Evolutionary conservation across 805 yeast genomes (phyloP), one percentile per base, ranked within the genome.

Genomic region (Wickerhamiella musiphila): DNA sequence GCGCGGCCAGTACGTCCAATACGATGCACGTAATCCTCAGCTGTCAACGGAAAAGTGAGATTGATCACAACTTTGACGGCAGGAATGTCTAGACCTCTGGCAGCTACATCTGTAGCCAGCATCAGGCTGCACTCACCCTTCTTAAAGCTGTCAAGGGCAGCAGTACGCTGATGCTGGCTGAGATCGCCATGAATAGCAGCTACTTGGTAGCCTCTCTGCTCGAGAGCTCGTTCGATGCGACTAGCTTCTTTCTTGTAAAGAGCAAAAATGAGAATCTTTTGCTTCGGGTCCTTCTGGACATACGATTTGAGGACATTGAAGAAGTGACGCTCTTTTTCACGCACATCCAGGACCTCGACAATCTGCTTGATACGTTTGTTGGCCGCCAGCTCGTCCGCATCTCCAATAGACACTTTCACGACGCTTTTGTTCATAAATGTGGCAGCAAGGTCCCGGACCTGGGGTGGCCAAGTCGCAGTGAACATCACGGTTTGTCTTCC

Each of bases 391-490:
- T 86, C 96, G 51, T 86, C 95, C 42, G 92, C 70, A 54, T 90
- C 78, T 48, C 98, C 98, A 50, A 90, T 78, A 26, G 90, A 73
- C 26, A 90, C 78, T 55, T 79, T 83, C 30, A 82, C 81, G n/a
- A 95, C 93, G 18, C 54, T 43, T 18, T 24, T 12, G 15, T 66
- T 69, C 93, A 90, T 78, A 57, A 77, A 90, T 5, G 77, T 68
- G 13, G 72, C 51, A 6, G 98, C 98, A 40, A 90, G 65, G 41
- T 82, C 92, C 51, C 96, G 74, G 22, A 90, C 96, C 58, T 86
- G 93, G 47, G 78, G 79, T n/a, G 99, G 99, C 98, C 98, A 90
- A 1, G 99, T 90, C n/a, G 99, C 99, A 7, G 98, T 86, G 58
- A 90, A 90, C 96, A 90, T 90, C 41, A 90, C 65, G 0, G 98